Evolutionary conservation across 352 stramenopile species (phyloP).

Genomic region (Peronospora destructor): DNA sequence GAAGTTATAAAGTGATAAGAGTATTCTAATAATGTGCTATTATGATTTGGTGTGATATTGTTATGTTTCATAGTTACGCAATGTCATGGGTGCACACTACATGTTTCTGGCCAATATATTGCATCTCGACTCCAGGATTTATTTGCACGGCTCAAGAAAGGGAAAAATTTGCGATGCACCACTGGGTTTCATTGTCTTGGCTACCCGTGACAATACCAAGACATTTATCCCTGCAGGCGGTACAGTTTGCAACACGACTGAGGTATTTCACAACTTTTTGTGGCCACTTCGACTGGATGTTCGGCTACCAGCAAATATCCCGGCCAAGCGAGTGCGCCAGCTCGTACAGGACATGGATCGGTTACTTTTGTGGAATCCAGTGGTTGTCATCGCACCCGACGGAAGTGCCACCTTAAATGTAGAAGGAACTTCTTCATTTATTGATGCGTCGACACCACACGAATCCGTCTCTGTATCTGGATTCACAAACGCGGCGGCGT

Average conservation of each 20-base stretch:
- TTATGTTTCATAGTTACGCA: conserved; percentile 38
- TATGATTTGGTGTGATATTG: too few relatives aligned
- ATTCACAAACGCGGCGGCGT: conserved; percentile 2
- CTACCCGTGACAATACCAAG: conserved; percentile 47
- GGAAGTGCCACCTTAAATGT: conserved; percentile 21
- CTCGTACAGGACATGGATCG: conserved; percentile 64
- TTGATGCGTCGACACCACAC: conserved; percentile 22
- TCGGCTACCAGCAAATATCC: conserved; percentile 30
- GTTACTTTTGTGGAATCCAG: conserved; percentile 41
- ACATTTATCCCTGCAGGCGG: conserved; percentile 60
- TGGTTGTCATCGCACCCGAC: conserved; percentile 21
- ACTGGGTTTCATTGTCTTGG: conserved; percentile 61
- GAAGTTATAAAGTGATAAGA: neutral
- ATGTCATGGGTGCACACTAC: conserved; percentile 64
- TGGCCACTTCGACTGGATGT: conserved; percentile 53
- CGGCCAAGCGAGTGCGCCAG: conserved; percentile 31
- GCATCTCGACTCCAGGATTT: conserved; percentile 41
- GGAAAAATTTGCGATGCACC: conserved; percentile 51
- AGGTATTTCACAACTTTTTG: conserved; percentile 45
- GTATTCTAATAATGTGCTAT: neutral
- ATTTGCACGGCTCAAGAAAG: conserved; percentile 35
- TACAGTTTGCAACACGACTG: conserved; percentile 42
- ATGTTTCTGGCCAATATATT: conserved; percentile 78
- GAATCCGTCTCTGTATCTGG: conserved; percentile 14
- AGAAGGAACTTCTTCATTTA: conserved; percentile 21